A percentile compares a stretch with the other conserved stretches of the same genome.
Evolutionary conservation across 108 stramenopile species (phyloP).

Genomic region (Nitzschia sp.): DNA sequence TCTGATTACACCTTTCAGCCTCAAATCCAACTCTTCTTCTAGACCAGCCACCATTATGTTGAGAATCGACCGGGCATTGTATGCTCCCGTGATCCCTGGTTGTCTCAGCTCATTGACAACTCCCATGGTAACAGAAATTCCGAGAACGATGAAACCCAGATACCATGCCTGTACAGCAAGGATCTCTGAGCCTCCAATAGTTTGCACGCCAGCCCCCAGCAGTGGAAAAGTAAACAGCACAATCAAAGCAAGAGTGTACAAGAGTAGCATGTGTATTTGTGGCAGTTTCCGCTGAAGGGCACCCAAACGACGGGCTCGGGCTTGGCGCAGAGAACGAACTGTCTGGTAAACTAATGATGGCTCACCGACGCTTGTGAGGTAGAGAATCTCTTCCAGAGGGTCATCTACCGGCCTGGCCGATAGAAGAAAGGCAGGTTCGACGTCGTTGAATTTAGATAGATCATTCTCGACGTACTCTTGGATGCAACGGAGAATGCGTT

Average conservation of each 20-base stretch:
- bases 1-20: constrained; percentile 35
- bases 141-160: constrained; percentile 62
- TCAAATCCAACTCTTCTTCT: constrained; percentile 67
- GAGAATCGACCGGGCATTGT: constrained; percentile 77
- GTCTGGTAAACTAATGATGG: constrained; percentile 83
- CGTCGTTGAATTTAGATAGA: constrained; percentile 58
- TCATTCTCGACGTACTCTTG: constrained; percentile 73
- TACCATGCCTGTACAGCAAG: constrained; percentile 50
- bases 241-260: constrained; percentile 66
- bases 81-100: constrained; percentile 66
- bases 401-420: constrained; percentile 78
- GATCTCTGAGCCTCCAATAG: constrained; percentile 54
- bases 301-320: constrained; percentile 70
- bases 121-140: constrained; percentile 61
- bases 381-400: constrained; percentile 84
- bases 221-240: constrained; percentile 75
- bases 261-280: constrained; percentile 55
- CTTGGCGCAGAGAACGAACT: constrained; percentile 74
- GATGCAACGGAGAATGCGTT: constrained; percentile 59
- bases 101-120: constrained; percentile 71
- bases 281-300: constrained; percentile 87
- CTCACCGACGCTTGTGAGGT: constrained; percentile 84
- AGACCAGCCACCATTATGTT: constrained; percentile 79
- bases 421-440: constrained; percentile 64
- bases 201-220: constrained; percentile 68